A percentile compares a stretch with the other conserved stretches of the same genome.
Conservation (phyloP, 257 asterid genomes). For the Solanum ahanhuiri region DNA sequence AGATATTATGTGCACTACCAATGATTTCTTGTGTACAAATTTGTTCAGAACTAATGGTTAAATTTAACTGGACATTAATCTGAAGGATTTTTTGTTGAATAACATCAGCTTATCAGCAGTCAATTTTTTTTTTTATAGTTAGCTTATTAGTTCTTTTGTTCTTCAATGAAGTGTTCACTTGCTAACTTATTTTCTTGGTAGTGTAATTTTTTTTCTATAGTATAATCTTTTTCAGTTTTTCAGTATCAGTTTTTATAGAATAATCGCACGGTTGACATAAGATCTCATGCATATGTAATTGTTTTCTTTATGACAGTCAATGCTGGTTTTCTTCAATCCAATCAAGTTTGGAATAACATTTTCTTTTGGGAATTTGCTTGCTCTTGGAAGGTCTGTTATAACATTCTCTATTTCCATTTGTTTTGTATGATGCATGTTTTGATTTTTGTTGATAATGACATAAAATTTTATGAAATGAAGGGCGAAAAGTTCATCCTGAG, state of each 20-base stretch:
- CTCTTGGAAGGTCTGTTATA: slow-evolving; percentile 81
- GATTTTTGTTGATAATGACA: background rate
- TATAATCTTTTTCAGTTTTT: background rate
- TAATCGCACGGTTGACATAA: background rate
- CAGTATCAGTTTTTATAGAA: background rate
- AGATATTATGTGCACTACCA: background rate
- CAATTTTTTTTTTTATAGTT: background rate
- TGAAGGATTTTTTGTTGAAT: background rate
- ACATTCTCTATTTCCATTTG: background rate
- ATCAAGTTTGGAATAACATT: slow-evolving; percentile 93
- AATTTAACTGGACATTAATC: background rate
- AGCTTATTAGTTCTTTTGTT: background rate
- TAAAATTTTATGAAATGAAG: background rate
- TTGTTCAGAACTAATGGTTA: background rate
- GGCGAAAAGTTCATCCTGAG: background rate
- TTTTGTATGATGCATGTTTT: background rate
- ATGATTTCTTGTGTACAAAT: background rate
- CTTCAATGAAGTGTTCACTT: background rate
- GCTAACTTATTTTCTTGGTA: background rate
- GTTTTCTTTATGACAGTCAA: slow-evolving; percentile 44
- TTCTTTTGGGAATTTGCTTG: slow-evolving; percentile 94
- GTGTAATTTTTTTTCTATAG: background rate
- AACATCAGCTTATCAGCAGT: background rate
- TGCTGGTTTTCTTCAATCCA: slow-evolving; percentile 96
- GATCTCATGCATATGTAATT: background rate